Evolutionary conservation across 1,284 basidiomycete genomes (phyloP).

Genomic region (Caloboletus firmus): DNA sequence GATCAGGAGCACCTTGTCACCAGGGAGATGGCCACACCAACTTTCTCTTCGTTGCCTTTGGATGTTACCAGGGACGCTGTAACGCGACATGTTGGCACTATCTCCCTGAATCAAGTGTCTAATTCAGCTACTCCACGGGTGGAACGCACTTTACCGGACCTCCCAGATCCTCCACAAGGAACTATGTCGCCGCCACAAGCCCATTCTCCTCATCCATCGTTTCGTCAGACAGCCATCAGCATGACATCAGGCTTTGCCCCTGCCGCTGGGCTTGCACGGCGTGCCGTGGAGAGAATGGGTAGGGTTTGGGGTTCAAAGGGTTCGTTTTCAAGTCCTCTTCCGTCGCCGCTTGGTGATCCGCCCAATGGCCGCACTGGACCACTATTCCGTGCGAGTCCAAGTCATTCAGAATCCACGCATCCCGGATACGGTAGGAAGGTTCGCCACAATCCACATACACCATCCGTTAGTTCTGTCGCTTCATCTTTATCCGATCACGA

Average conservation of each 20-base stretch:
- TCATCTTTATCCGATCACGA: slow-evolving; percentile 58
- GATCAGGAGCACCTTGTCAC: slow-evolving; percentile 26
- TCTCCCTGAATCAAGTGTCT: slow-evolving; percentile 15
- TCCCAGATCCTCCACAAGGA: slow-evolving; percentile 32
- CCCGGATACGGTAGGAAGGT: slow-evolving; percentile 33
- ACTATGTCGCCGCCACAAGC: slow-evolving; percentile 20
- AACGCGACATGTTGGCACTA: slow-evolving; percentile 15
- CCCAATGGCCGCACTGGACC: slow-evolving; percentile 28
- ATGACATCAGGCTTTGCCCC: slow-evolving; percentile 65
- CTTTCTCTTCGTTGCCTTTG: slow-evolving; percentile 25
- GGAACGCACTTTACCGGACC: slow-evolving; percentile 36
- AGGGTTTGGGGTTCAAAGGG: slow-evolving; percentile 57
- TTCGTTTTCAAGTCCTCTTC: slow-evolving; percentile 42
- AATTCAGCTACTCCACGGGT: slow-evolving; percentile 3
- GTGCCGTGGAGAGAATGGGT: slow-evolving; percentile 73
- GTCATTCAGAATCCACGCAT: slow-evolving; percentile 26
- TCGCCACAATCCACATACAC: slow-evolving; percentile 56
- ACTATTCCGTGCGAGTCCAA: slow-evolving; percentile 41
- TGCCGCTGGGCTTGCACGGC: slow-evolving; percentile 69
- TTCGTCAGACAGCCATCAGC: slow-evolving; percentile 67
- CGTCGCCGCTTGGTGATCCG: slow-evolving; percentile 39
- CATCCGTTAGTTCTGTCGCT: slow-evolving; percentile 53
- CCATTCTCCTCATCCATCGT: slow-evolving; percentile 31
- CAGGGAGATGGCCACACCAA: slow-evolving; percentile 15
- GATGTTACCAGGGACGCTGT: slow-evolving; percentile 11